Base-by-base conservation (phyloP, 2,329 filamentous ascomycete genomes). In the Aspergillus ochraceus region DNA sequence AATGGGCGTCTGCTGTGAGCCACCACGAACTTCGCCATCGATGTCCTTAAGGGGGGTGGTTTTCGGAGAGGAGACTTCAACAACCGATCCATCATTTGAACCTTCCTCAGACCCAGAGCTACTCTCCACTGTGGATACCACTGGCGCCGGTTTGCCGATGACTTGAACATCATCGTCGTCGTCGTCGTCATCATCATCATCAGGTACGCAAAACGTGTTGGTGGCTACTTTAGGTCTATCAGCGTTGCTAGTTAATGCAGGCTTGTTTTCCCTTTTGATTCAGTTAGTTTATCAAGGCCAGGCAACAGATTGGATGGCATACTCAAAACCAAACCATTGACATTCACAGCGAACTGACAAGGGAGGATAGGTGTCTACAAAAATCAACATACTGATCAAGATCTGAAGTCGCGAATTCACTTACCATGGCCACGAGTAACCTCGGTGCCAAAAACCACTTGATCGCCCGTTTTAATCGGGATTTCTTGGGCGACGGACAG, bases 391-490 rank as follows among this genome's bases (percentile, higher is more conserved):
- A 14, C 22, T 19, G 45, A 19, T 47, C 45, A 14, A 51, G 12
- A 24, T 52, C 32, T 3, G 22, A 47, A 32, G 24, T 32, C 10
- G 12, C 6, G 12, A 8, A 29, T 20, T 50, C 26, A 71, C 71
- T 19, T 69, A 75, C 81, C 79, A 42, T 70, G 64, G 19, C 79
- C 81, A 66, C 82, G 79, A 60, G 75, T 77, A 24, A 86, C 81
- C 60, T 81, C 75, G 39, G 77, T 73, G 19, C 83, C 83, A 67
- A 85, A 83, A 4, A 68, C 73, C 29, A 79, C 47, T 2, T 73
- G 58, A 63, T 78, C 76, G 17, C 70, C 73, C 52, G 63, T 71
- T 1, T 71, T 70, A 26, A 86, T 61, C 2, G 71, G 60, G 53
- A 78, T 76, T 19, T 76, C 73, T 55, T 76, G 64, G 3, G 71